Evolutionary conservation across 1,284 basidiomycete species (phyloP).

Genomic region (Gomphus sp.): DNA sequence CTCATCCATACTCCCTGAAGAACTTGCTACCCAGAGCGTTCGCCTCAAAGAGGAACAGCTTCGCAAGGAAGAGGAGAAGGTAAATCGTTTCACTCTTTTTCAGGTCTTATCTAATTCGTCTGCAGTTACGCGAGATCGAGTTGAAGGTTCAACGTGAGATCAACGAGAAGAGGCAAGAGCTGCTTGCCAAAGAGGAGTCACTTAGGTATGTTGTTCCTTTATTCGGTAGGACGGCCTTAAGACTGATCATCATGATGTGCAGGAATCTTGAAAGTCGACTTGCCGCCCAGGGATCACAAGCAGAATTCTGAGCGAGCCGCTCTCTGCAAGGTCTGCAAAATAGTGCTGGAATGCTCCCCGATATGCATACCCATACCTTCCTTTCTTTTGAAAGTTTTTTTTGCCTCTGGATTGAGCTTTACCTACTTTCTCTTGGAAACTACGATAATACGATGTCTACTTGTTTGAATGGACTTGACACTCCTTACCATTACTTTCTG

Average conservation of each 20-base stretch:
- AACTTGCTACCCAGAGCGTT: slow-evolving; percentile 93
- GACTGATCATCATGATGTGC: slow-evolving; percentile 10
- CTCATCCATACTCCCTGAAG: slow-evolving; percentile 88
- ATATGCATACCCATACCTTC: slow-evolving; percentile 1
- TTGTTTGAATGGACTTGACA: not conserved
- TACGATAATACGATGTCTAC: slow-evolving; percentile 2
- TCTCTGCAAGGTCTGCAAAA: not conserved
- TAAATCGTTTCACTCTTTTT: slow-evolving; percentile 18
- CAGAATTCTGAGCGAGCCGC: slow-evolving; percentile 17
- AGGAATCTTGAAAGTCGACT: slow-evolving; percentile 87
- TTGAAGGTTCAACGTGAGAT: slow-evolving; percentile 98
- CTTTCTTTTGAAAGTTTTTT: not conserved
- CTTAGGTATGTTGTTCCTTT: slow-evolving; percentile 45
- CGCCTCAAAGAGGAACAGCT: slow-evolving; percentile 99
- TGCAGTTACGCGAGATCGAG: slow-evolving; percentile 91
- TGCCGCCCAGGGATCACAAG: slow-evolving; percentile 68
- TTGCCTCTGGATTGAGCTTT: not conserved
- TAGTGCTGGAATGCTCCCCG: not conserved
- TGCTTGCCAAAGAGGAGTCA: slow-evolving; percentile 89
- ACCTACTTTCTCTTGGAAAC: slow-evolving; percentile 3
- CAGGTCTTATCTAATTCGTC: slow-evolving; percentile 3
- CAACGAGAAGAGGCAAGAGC: slow-evolving; percentile 96
- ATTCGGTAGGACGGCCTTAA: slow-evolving; percentile 3
- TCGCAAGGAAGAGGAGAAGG: slow-evolving; percentile 94
- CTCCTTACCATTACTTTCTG: not conserved